Evolutionary conservation across 106 monocot genomes (phyloP), one percentile per base, ranked within the genome.

Genomic region (Gastrodia elata): DNA sequence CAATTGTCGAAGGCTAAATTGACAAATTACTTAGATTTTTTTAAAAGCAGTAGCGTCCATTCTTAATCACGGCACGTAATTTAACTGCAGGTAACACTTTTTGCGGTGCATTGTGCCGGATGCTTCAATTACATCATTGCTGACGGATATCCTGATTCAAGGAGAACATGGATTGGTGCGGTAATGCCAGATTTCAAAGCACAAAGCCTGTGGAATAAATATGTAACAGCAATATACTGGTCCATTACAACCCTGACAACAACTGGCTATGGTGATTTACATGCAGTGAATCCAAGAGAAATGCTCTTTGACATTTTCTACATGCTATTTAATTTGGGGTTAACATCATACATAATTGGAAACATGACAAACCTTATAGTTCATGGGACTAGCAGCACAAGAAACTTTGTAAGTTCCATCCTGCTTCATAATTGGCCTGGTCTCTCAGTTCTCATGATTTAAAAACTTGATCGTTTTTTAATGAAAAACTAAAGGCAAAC

Each of bases 281-380:
- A 91, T 80, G 91, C 91, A 27, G 87, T 84, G 59, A 91, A 91
- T 64, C 25, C 87, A 64, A 56, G 77, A 82, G 91, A 91, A 68
- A 91, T 87, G 91, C 34, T 91, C 35, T 85, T 87, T 70, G 91
- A 85, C 39, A 83, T 85, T 44, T 78, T 81, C 46, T 91, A 87
- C 76, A 91, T 91, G 91, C 57, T 91, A 26, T 91, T 91, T 70
- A 84, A 91, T 77, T 76, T 91, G 82, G 87, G 83, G 6, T 68
- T 91, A 48, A 91, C 84, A 25, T 84, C 91, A 65, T 91, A 91
- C 73, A 72, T 91, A 70, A 91, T 91, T 65, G 91, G 91, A 24
- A 91, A 91, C 74, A 91, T 91, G 91, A 91, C 87, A 32, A 91
- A 91, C 68, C 82, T 91, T 42, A 81, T 91, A n/a, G 91, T 91